These are phyloP conservation scores for Purshia tridentata DNA, from an alignment of 306 rosid genomes.

Conservation along the genomic window DNA sequence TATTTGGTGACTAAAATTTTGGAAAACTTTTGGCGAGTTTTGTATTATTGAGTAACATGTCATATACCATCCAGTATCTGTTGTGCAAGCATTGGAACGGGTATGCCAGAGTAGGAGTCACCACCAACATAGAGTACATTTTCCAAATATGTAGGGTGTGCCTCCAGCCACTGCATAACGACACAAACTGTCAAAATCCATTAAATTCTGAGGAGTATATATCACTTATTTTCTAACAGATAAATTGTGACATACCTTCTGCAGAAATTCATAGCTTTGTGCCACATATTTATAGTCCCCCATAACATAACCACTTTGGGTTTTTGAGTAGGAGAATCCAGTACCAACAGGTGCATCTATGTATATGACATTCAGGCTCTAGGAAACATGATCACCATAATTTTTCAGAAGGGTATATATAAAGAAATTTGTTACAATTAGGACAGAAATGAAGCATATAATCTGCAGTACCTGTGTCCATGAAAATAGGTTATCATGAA, in stretches of 20 bases:
- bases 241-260: conserved; percentile 6
- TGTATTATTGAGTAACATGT: not conserved
- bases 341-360: conserved; percentile 29
- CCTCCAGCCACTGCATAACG: conserved; percentile 20
- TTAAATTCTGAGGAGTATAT: not conserved
- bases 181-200: not conserved
- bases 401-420: not conserved
- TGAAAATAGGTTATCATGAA: conserved; percentile 14
- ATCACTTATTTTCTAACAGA: not conserved
- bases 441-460: not conserved
- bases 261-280: conserved; percentile 23
- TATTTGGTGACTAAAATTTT: not conserved
- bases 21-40: too few species aligned
- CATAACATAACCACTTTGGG: conserved; percentile 6
- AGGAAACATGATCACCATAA: not conserved
- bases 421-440: not conserved
- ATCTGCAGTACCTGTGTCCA: conserved; percentile 22
- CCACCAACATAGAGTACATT: conserved; percentile 22
- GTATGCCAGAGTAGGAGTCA: conserved; percentile 26
- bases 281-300: conserved; percentile 11
- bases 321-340: conserved; percentile 24
- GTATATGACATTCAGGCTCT: conserved; percentile 21
- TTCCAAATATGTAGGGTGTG: conserved; percentile 12
- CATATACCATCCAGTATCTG: conserved; percentile 14
- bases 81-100: conserved; percentile 19